Conservation (phyloP, 257 asterid genomes). For the Penstemon eatonii region DNA sequence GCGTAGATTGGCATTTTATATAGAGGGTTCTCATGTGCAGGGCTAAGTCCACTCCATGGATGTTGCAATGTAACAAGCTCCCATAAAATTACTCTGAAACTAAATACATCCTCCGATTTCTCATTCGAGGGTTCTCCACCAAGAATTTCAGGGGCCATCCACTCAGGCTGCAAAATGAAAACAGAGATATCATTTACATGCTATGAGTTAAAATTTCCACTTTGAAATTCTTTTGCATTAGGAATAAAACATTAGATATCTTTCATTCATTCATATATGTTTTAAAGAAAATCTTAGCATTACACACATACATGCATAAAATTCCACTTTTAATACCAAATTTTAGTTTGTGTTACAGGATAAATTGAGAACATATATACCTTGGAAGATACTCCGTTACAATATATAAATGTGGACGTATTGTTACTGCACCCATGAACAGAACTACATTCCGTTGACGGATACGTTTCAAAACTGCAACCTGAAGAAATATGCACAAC, state of each 20-base stretch:
- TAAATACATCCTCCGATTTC: constrained; percentile 93
- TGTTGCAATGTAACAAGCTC: constrained; percentile 93
- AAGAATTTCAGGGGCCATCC: constrained; percentile 99
- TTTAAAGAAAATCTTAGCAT: neutral
- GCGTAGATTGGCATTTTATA: too few species aligned
- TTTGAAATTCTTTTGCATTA: neutral
- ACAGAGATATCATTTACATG: constrained; percentile 33
- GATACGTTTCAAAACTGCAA: constrained; percentile 93
- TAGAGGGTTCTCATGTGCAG: constrained; percentile 50
- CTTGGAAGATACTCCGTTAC: constrained; percentile 98
- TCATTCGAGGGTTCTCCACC: constrained; percentile 98
- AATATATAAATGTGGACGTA: constrained; percentile 85
- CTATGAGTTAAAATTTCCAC: constrained; percentile 12
- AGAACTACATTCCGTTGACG: constrained; percentile 98
- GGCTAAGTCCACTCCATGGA: constrained; percentile 93
- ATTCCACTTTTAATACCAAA: neutral
- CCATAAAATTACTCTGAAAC: constrained; percentile 93
- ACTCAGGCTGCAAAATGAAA: constrained; percentile 82
- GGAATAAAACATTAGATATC: constrained; percentile 18
- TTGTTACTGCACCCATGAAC: constrained; percentile 98
- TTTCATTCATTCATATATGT: too few species aligned
- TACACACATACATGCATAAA: neutral
- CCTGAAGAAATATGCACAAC: constrained; percentile 46
- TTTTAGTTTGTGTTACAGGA: constrained; percentile 7
- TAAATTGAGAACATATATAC: constrained; percentile 33